Evolutionary conservation across 2,329 filamentous ascomycete species (phyloP).

Genomic region (Blastomyces parvus): DNA sequence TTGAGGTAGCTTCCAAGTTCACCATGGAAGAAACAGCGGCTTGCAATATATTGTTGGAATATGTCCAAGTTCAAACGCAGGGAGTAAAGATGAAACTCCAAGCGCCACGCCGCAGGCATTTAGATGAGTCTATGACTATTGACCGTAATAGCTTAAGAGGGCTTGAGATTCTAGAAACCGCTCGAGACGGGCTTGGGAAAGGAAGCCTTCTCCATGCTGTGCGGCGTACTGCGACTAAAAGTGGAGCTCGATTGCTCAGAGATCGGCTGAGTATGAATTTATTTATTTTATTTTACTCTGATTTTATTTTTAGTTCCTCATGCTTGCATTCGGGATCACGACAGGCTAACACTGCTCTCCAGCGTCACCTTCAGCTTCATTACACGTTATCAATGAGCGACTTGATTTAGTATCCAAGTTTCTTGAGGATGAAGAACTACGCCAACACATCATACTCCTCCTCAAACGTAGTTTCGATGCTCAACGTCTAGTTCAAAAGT

Average conservation of each 20-base stretch:
- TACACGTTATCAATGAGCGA: slow-evolving; percentile 65
- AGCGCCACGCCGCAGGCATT: slow-evolving; percentile 64
- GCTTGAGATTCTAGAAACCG: slow-evolving; percentile 78
- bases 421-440: slow-evolving; percentile 54
- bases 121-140: slow-evolving; percentile 73
- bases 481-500: slow-evolving; percentile 84
- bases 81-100: slow-evolving; percentile 73
- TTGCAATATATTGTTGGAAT: slow-evolving; percentile 71
- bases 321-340: background rate
- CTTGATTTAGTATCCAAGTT: slow-evolving; percentile 75
- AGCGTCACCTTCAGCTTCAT: slow-evolving; percentile 78
- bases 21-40: slow-evolving; percentile 61
- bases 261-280: slow-evolving; percentile 61
- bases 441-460: slow-evolving; percentile 58
- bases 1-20: slow-evolving; percentile 48
- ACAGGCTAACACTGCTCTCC: slow-evolving; percentile 15
- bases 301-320: slow-evolving; percentile 2
- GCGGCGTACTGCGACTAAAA: slow-evolving; percentile 80
- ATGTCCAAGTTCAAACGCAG: slow-evolving; percentile 69
- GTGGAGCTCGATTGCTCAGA: slow-evolving; percentile 72
- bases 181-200: slow-evolving; percentile 65
- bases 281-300: too few relatives aligned
- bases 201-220: slow-evolving; percentile 88
- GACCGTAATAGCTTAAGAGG: slow-evolving; percentile 86
- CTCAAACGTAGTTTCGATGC: slow-evolving; percentile 73